A percentile compares a stretch with the other conserved stretches of the same genome.
phyloP scores from a whole-genome alignment of 2,329 filamentous ascomycete species.

The Coleophoma crateriformis region DNA sequence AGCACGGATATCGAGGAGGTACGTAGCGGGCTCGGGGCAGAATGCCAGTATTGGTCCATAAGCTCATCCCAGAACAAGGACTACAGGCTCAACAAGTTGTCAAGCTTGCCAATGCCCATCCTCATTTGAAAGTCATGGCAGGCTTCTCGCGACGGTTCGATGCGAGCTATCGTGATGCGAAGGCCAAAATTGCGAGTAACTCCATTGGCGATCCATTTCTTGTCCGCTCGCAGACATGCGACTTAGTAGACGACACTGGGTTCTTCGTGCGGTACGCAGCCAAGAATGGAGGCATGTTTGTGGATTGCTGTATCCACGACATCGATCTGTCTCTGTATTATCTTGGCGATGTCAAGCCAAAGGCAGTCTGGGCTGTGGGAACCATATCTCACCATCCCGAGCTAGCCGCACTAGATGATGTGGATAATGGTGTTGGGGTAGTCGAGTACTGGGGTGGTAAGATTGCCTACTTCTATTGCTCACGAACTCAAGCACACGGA shows the following conservation, averaged over 20 bases:
- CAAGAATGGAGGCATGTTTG: constrained; percentile 36
- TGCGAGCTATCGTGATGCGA: constrained; percentile 32
- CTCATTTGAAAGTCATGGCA: constrained; percentile 35
- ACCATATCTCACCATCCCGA: constrained; percentile 29
- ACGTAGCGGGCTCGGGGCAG: constrained; percentile 6
- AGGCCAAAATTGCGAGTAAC: constrained; percentile 27
- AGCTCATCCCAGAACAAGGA: constrained; percentile 3
- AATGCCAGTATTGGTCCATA: background rate
- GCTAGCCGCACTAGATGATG: constrained; percentile 31
- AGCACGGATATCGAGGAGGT: constrained; percentile 25
- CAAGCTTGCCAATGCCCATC: constrained; percentile 27
- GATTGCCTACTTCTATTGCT: constrained; percentile 38
- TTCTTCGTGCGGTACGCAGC: constrained; percentile 36
- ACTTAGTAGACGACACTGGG: constrained; percentile 30
- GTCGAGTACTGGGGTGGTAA: constrained; percentile 38
- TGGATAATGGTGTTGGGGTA: constrained; percentile 36
- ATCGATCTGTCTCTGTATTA: constrained; percentile 37
- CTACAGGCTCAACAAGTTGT: constrained; percentile 24
- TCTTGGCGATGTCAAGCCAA: constrained; percentile 30
- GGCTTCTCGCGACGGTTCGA: constrained; percentile 40
- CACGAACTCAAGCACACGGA: constrained; percentile 34
- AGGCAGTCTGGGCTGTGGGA: constrained; percentile 30
- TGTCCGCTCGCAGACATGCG: constrained; percentile 35
- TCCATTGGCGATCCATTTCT: constrained; percentile 33
- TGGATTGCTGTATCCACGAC: constrained; percentile 37